Conservation (phyloP, 768 basidiomycete genomes). For the Tylopilus vinaceipallidus region DNA sequence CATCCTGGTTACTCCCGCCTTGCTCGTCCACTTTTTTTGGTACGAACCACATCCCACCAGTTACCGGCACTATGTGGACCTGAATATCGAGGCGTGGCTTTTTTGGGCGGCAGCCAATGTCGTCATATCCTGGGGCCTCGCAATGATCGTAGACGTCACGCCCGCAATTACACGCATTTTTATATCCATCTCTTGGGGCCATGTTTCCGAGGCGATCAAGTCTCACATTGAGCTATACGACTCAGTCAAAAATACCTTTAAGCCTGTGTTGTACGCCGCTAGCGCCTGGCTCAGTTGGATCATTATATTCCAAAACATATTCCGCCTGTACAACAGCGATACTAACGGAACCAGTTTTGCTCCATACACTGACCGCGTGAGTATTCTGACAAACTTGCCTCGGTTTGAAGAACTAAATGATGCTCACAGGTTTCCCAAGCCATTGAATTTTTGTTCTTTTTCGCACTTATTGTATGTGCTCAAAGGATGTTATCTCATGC, state of each 20-base stretch:
- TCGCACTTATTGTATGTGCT: conserved; percentile 57
- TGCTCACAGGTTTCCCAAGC: conserved; percentile 52
- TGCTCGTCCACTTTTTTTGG: conserved; percentile 71
- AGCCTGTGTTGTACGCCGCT: conserved; percentile 71
- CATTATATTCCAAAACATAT: conserved; percentile 71
- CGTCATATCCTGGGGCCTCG: conserved; percentile 77
- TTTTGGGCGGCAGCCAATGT: conserved; percentile 82
- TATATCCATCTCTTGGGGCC: conserved; percentile 68
- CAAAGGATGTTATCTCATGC: conserved; percentile 71
- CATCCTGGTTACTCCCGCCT: conserved; percentile 56
- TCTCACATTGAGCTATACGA: conserved; percentile 65
- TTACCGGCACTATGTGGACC: conserved; percentile 56
- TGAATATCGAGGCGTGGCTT: conserved; percentile 74
- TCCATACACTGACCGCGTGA: conserved; percentile 56
- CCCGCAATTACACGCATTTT: conserved; percentile 52
- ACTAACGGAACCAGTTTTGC: conserved; percentile 48
- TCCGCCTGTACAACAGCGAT: conserved; percentile 46
- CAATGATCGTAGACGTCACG: conserved; percentile 65
- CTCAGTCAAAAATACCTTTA: conserved; percentile 65
- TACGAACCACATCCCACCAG: conserved; percentile 57
- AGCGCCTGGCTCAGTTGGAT: conserved; percentile 73
- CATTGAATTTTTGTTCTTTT: conserved; percentile 74
- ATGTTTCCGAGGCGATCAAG: conserved; percentile 69
- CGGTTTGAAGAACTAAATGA: neutral
- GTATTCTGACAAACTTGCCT: conserved; percentile 10